These are phyloP conservation scores for Lomentospora prolificans DNA, from an alignment of 2,329 filamentous ascomycete genomes.

Conservation along the genomic window DNA sequence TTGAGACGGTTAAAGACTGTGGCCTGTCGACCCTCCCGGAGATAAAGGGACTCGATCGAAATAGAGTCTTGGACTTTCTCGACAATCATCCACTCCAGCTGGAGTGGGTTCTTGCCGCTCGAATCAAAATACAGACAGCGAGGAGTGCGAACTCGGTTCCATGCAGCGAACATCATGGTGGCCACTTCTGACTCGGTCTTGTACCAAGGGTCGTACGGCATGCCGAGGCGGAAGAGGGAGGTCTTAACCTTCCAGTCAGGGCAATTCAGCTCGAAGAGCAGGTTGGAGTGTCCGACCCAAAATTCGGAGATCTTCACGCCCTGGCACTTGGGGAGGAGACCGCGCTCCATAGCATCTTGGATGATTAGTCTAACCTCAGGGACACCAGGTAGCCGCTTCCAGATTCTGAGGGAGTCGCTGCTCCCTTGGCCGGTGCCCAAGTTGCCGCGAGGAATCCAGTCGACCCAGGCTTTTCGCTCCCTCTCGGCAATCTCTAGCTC, in stretches of 20 bases:
- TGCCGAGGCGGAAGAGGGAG: conserved; percentile 8
- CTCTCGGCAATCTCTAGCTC: neutral
- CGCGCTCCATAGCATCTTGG: neutral
- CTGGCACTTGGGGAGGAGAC: neutral
- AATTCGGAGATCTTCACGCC: neutral
- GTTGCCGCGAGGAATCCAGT: neutral
- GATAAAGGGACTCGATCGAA: neutral
- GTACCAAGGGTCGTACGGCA: conserved; percentile 10
- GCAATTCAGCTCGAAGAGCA: neutral
- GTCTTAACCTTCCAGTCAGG: conserved; percentile 3
- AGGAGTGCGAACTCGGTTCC: conserved; percentile 6
- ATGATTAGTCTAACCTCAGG: neutral
- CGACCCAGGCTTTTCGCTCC: neutral
- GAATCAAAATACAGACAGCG: conserved; percentile 11
- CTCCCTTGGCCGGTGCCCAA: neutral
- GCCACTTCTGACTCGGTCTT: conserved; percentile 13
- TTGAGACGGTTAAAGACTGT: neutral
- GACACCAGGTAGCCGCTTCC: neutral
- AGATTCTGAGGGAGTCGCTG: neutral
- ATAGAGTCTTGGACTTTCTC: conserved; percentile 7
- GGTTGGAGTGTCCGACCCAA: conserved; percentile 11
- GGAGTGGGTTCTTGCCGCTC: conserved; percentile 9
- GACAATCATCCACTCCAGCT: conserved; percentile 13
- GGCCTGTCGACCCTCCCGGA: neutral
- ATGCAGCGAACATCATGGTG: conserved; percentile 9